phyloP scores from a whole-genome alignment of 2,329 filamentous ascomycete genomes.

The Parascedosporium putredinis region DNA sequence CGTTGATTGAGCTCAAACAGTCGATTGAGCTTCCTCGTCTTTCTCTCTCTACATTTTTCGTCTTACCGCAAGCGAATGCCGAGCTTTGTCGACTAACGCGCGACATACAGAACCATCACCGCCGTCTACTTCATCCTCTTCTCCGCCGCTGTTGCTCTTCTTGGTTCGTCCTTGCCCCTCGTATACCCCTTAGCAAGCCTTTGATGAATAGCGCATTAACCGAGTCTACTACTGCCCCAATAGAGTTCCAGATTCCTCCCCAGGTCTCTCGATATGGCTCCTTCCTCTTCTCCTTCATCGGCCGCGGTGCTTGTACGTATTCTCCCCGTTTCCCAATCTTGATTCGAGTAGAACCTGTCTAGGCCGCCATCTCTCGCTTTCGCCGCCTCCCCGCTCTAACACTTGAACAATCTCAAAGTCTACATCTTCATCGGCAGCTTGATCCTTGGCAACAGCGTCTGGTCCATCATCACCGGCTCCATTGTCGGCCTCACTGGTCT shows the following conservation, averaged over 20 bases:
- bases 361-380: too few species aligned
- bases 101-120: slow-evolving; percentile 39
- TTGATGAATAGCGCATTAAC: background rate
- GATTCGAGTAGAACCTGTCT: too few species aligned
- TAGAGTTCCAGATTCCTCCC: slow-evolving; percentile 89
- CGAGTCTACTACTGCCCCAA: background rate
- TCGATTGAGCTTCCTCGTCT: too few species aligned
- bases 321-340: background rate
- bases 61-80: background rate
- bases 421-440: slow-evolving; percentile 93
- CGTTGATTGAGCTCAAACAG: too few species aligned
- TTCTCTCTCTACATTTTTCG: background rate
- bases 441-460: slow-evolving; percentile 56
- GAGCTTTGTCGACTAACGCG: background rate
- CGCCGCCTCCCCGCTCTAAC: background rate
- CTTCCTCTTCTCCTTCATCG: slow-evolving; percentile 96
- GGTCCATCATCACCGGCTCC: slow-evolving; percentile 66
- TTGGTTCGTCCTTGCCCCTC: slow-evolving; percentile 31
- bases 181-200: background rate
- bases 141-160: slow-evolving; percentile 63
- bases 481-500: slow-evolving; percentile 71
- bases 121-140: slow-evolving; percentile 86
- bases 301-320: slow-evolving; percentile 81
- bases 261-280: slow-evolving; percentile 89
- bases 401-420: slow-evolving; percentile 42